phyloP scores from a whole-genome alignment of 2,329 filamentous ascomycete species.

The Beauveria bassiana region DNA sequence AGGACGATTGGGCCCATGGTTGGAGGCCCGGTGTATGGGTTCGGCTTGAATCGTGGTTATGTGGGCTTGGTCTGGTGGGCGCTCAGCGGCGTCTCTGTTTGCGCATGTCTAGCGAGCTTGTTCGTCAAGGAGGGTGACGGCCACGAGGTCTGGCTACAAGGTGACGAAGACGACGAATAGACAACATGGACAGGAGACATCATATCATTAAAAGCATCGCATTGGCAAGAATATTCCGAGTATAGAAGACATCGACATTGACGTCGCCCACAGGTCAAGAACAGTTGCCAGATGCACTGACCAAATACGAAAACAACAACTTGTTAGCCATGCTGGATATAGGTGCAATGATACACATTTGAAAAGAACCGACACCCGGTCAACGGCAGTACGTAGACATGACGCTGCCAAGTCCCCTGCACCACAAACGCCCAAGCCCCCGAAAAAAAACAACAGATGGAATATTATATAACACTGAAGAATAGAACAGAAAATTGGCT shows the following conservation, averaged over 20 bases:
- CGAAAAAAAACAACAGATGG: neutral
- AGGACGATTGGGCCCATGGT: constrained; percentile 53
- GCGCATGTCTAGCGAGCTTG: constrained; percentile 42
- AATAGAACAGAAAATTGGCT: neutral
- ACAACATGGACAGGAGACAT: neutral
- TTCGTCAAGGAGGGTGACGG: constrained; percentile 54
- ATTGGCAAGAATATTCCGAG: neutral
- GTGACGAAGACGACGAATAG: constrained; percentile 41
- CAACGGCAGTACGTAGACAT: neutral
- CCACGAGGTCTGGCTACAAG: constrained; percentile 57
- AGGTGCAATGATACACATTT: neutral
- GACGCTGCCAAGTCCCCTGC: neutral
- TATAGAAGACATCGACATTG: neutral
- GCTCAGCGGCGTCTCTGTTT: constrained; percentile 40
- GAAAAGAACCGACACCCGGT: neutral
- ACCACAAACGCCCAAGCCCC: neutral
- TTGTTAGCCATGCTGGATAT: neutral
- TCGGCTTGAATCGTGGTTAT: constrained; percentile 47
- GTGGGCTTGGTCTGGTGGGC: constrained; percentile 54
- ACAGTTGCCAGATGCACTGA: neutral
- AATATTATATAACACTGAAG: neutral
- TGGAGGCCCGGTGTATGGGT: constrained; percentile 53
- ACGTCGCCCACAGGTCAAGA: neutral
- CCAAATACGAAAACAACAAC: neutral
- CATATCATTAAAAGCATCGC: neutral